Conservation (phyloP, 352 stramenopile species). For the Phytophthora syringae region DNA sequence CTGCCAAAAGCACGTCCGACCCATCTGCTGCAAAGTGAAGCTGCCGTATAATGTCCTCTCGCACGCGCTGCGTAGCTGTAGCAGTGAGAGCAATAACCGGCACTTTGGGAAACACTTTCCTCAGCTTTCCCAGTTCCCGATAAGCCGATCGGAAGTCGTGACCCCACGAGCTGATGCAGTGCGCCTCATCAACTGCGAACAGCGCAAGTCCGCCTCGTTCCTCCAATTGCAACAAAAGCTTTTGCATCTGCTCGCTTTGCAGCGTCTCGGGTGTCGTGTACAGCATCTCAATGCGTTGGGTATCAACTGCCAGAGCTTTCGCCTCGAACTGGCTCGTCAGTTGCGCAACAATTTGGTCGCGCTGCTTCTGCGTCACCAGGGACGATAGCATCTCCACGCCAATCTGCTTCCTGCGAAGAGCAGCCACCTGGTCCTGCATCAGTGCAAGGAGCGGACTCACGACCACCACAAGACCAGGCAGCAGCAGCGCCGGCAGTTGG, state of each 20-base stretch:
- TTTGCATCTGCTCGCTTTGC: slow-evolving; percentile 55
- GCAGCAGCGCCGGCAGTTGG: slow-evolving; percentile 86
- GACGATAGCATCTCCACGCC: slow-evolving; percentile 67
- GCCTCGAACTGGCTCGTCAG: slow-evolving; percentile 31
- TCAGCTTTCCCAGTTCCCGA: slow-evolving; percentile 50
- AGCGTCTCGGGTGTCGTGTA: slow-evolving; percentile 92
- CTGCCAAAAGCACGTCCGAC: no score
- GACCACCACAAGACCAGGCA: slow-evolving; percentile 84
- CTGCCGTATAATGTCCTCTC: no score
- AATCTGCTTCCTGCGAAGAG: slow-evolving; percentile 55
- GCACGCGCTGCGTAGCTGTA: no score
- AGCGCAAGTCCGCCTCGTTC: slow-evolving; percentile 40
- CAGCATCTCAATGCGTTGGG: slow-evolving; percentile 58
- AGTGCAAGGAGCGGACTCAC: slow-evolving; percentile 89
- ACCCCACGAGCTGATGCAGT: slow-evolving; percentile 93
- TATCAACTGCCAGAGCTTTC: neutral
- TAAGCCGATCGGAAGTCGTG: slow-evolving; percentile 91
- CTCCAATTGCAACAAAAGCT: slow-evolving; percentile 43
- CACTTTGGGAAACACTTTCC: slow-evolving; percentile 35
- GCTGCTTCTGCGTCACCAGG: slow-evolving; percentile 41
- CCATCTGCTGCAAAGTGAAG: no score
- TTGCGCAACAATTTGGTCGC: slow-evolving; percentile 32
- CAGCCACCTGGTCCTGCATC: slow-evolving; percentile 89
- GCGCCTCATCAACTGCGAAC: slow-evolving; percentile 91
- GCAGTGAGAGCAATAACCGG: no score